Evolutionary conservation across 2,329 filamentous ascomycete genomes (phyloP), one percentile per base, ranked within the genome.

Genomic region (Eutypella sp.): DNA sequence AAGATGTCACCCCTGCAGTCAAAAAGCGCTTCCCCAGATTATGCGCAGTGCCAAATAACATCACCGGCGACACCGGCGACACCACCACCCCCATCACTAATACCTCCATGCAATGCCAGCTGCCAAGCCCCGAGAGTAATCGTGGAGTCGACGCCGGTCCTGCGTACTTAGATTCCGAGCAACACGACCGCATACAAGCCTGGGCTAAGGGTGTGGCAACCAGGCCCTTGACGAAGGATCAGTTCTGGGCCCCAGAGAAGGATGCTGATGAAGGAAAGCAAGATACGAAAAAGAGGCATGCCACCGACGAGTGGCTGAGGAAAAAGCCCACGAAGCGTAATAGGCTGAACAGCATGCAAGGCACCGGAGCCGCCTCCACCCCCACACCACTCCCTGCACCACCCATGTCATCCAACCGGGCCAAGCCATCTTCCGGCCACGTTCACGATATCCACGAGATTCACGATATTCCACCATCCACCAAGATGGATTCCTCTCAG

Each of bases 121-220:
- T 75, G 9, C 71, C 71, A 5, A 66, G 63, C 39, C 60, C 63
- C 9, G 52, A 59, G 45, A 63, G 60, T 49, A 51, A 60, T 43
- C 48, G 53, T 40, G 54, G 61, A 29, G 37, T 57, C 23, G 45
- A 57, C 40, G 41, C 56, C 9, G 29, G 36, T 19, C 27, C 41
- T 19, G 43, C 40, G 19, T 31, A 49, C 41, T 41, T 54, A 8
- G 52, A 51, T 25, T 44, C 37, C 8, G 51, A 58, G 11, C 54
- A 51, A 41, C 51, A 25, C 19, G 49, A 39, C 47, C 55, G 46
- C 18, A 63, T 63, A 53, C 44, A 52, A 40, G 50, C 53, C 36
- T 63, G 61, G 61, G 56, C 57, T 1, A 50, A 50, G 6, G 43
- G 49, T 20, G 48, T 63, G 7, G 45, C 48, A 9, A 15, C 27